These are phyloP conservation scores for Metschnikowia cubensis DNA, from an alignment of 805 yeast species.

Conservation along the genomic window DNA sequence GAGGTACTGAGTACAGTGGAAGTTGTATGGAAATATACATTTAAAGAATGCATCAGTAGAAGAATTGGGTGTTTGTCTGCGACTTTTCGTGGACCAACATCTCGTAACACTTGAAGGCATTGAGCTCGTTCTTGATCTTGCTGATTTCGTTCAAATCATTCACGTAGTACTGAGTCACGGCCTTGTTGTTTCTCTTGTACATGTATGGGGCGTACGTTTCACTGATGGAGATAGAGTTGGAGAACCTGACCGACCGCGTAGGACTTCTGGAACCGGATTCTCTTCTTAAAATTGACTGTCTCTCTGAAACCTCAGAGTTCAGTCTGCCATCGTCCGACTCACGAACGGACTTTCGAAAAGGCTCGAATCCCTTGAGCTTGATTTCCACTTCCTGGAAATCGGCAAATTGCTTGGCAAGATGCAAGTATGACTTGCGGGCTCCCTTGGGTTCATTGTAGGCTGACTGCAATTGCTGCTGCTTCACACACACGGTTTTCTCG, in stretches of 20 bases:
- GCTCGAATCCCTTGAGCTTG: slow-evolving; percentile 30
- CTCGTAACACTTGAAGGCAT: slow-evolving; percentile 56
- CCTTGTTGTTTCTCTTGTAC: slow-evolving; percentile 53
- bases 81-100: slow-evolving; percentile 69
- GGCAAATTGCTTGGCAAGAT: slow-evolving; percentile 33
- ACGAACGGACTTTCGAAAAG: slow-evolving; percentile 8
- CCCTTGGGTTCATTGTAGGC: slow-evolving; percentile 5
- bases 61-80: slow-evolving; percentile 60
- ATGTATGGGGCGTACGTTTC: slow-evolving; percentile 49
- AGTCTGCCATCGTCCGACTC: neutral
- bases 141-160: slow-evolving; percentile 49
- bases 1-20: too few species aligned
- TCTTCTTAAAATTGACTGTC: slow-evolving; percentile 11
- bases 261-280: slow-evolving; percentile 15
- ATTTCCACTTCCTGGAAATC: slow-evolving; percentile 32
- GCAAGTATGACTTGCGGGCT: slow-evolving; percentile 20
- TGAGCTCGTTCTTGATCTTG: slow-evolving; percentile 60
- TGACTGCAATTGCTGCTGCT: slow-evolving; percentile 4
- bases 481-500: slow-evolving; percentile 2
- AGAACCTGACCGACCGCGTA: slow-evolving; percentile 28
- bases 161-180: slow-evolving; percentile 48
- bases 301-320: slow-evolving; percentile 8
- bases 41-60: slow-evolving; percentile 30
- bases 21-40: neutral
- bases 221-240: slow-evolving; percentile 45